These are phyloP conservation scores for Rhodotorula sp. DNA, from an alignment of 1,284 basidiomycete genomes.

Conservation along the genomic window DNA sequence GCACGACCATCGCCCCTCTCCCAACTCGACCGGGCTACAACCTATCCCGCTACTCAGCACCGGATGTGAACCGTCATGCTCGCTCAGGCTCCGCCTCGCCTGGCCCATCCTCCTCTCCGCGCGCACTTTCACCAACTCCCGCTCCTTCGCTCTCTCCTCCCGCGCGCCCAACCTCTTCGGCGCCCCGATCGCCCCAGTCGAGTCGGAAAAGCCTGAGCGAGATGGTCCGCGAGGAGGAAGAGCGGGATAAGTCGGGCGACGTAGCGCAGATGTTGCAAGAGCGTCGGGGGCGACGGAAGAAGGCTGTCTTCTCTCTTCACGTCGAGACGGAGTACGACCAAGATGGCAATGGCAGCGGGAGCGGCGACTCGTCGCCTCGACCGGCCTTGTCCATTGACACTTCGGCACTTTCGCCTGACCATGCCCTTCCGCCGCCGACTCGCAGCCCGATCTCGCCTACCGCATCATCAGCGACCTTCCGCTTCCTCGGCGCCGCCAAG, in stretches of 20 bases:
- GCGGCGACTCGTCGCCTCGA: background rate
- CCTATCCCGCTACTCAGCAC: slow-evolving; percentile 56
- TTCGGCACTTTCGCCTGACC: background rate
- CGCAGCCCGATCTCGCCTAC: slow-evolving; percentile 10
- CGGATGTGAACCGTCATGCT: background rate
- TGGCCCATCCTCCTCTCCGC: background rate
- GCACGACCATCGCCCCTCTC: slow-evolving; percentile 61
- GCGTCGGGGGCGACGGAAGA: slow-evolving; percentile 4
- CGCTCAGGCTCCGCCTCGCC: background rate
- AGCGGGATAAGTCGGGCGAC: background rate
- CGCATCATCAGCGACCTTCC: slow-evolving; percentile 3
- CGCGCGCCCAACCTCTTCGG: background rate
- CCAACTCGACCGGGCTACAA: slow-evolving; percentile 66
- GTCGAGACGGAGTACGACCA: slow-evolving; percentile 14
- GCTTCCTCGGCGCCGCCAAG: slow-evolving; percentile 16
- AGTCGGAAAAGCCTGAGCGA: slow-evolving; percentile 23
- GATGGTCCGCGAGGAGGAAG: slow-evolving; percentile 30
- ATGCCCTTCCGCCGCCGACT: background rate
- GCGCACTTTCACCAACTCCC: slow-evolving; percentile 1
- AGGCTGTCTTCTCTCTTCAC: slow-evolving; percentile 25
- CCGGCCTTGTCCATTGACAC: slow-evolving; percentile 14
- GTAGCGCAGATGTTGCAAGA: slow-evolving; percentile 2
- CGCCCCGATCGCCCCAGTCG: background rate
- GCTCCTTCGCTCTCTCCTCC: background rate
- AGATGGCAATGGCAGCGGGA: background rate